A percentile compares a stretch with the other conserved stretches of the same genome.
phyloP scores from a whole-genome alignment of 2,329 filamentous ascomycete genomes.

The Dactylellina drechsleri region DNA sequence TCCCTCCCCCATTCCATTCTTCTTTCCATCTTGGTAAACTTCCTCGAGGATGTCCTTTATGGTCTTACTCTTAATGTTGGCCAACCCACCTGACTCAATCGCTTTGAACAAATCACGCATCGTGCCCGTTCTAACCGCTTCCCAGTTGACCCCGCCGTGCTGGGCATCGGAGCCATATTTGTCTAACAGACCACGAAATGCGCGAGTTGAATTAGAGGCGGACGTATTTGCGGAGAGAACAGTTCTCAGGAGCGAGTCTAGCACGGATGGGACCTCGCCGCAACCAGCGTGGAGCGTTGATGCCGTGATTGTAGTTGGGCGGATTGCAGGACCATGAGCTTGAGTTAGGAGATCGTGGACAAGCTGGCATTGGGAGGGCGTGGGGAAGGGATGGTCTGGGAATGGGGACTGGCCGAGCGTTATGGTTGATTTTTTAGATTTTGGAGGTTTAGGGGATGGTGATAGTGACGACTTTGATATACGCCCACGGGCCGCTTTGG shows the following conservation, averaged over 20 bases:
- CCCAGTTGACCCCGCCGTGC: conserved; percentile 78
- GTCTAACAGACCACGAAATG: conserved; percentile 73
- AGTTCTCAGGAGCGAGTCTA: conserved; percentile 67
- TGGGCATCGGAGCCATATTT: conserved; percentile 58
- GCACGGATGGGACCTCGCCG: conserved; percentile 66
- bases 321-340: conserved; percentile 72
- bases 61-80: conserved; percentile 74
- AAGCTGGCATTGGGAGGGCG: conserved; percentile 73
- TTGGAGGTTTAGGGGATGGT: conserved; percentile 62
- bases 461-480: conserved; percentile 60
- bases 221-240: conserved; percentile 69
- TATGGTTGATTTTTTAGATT: conserved; percentile 28
- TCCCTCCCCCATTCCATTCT: conserved; percentile 34
- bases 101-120: conserved; percentile 73
- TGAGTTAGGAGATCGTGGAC: conserved; percentile 73
- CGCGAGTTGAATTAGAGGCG: conserved; percentile 69
- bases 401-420: conserved; percentile 69
- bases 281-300: conserved; percentile 76
- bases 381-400: conserved; percentile 73
- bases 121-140: conserved; percentile 72
- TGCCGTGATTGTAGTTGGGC: conserved; percentile 74
- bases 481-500: background rate
- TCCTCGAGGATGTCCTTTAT: conserved; percentile 79
- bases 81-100: conserved; percentile 77
- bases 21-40: conserved; percentile 75